phyloP scores from a whole-genome alignment of 768 basidiomycete species.

The Lentinus tigrinus region DNA sequence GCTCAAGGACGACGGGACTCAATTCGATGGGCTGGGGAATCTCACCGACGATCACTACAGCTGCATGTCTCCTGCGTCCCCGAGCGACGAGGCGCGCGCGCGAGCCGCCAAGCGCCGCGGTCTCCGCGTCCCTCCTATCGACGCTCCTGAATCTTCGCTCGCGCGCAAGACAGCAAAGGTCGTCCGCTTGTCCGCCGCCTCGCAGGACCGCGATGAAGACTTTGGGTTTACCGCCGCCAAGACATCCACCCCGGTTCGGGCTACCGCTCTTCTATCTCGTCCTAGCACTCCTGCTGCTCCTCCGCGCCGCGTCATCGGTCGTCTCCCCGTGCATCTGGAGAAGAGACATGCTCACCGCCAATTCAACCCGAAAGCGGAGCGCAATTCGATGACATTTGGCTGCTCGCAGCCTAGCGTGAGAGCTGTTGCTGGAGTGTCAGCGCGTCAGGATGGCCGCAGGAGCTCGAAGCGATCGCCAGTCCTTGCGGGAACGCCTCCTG shows the following conservation, averaged over 20 bases:
- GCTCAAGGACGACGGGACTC: slow-evolving; percentile 15
- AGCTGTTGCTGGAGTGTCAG: background rate
- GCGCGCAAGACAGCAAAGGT: background rate
- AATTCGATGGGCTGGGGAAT: slow-evolving; percentile 17
- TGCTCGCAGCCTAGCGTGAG: background rate
- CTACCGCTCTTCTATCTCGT: background rate
- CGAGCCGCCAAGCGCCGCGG: background rate
- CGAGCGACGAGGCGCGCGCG: background rate
- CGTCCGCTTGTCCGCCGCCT: background rate
- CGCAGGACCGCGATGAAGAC: background rate
- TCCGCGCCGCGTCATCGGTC: background rate
- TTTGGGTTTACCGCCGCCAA: background rate
- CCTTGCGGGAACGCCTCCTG: background rate
- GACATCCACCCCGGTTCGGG: background rate
- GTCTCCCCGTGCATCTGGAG: background rate
- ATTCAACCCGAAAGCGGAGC: background rate
- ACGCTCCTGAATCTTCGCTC: background rate
- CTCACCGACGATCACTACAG: slow-evolving; percentile 5
- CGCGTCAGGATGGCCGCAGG: background rate
- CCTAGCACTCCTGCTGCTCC: background rate
- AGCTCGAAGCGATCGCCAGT: background rate
- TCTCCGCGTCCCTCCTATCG: background rate
- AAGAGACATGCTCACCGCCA: background rate
- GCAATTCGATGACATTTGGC: background rate
- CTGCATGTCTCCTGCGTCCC: background rate